These are phyloP conservation scores for Pythium vanterpoolii DNA, from an alignment of 352 stramenopile genomes.

Conservation along the genomic window DNA sequence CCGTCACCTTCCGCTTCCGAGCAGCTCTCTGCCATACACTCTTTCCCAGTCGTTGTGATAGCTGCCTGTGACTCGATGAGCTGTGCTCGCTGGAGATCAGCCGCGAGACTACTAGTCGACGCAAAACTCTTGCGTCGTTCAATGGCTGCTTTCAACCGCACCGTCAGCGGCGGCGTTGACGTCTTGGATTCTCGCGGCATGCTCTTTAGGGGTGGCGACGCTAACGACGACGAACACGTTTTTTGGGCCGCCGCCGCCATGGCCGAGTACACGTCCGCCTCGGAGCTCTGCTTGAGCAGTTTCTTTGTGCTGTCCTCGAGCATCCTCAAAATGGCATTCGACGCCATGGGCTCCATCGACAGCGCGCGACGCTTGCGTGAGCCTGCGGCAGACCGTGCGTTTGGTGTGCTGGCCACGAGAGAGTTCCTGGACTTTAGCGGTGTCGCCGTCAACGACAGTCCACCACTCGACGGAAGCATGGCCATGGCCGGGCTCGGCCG, in stretches of 20 bases:
- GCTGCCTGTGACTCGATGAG: not conserved
- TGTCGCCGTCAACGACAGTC: not conserved
- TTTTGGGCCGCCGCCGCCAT: not conserved
- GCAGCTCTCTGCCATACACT: conserved; percentile 24
- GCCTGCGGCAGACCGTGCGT: not conserved
- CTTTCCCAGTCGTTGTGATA: not conserved
- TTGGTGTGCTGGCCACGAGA: conserved; percentile 9
- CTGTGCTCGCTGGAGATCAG: not conserved
- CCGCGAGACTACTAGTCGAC: not conserved
- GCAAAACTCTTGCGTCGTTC: conserved; percentile 22
- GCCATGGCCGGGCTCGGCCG: not conserved
- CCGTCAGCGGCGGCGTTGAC: conserved; percentile 12
- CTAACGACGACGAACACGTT: not conserved
- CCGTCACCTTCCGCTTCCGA: conserved; percentile 19
- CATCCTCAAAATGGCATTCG: conserved; percentile 56
- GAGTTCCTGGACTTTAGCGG: not conserved
- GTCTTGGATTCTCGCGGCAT: not conserved
- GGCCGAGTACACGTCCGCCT: conserved; percentile 8
- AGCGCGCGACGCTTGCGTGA: conserved; percentile 42
- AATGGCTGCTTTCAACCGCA: conserved; percentile 11
- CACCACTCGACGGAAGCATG: not conserved
- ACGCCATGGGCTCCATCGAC: conserved; percentile 71
- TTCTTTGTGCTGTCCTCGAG: conserved; percentile 29
- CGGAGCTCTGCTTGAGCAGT: conserved; percentile 17
- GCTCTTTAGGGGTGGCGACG: conserved; percentile 7